Conservation (phyloP, 345 rosid species). For the Eucalyptus lansdowneana region DNA sequence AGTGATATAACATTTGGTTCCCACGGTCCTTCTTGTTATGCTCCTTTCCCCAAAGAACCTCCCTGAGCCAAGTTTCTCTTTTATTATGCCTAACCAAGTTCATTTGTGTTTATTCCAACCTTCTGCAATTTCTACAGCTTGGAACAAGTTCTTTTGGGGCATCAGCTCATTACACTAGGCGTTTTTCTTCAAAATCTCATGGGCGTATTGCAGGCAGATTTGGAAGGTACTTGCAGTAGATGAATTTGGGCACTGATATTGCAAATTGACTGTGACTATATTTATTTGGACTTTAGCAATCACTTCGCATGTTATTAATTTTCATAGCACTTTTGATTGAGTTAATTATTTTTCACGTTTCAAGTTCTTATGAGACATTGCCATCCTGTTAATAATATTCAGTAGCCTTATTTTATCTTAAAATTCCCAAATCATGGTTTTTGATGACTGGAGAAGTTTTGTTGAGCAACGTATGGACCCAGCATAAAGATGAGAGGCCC, state of each 20-base stretch:
- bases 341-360: background rate
- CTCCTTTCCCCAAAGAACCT: background rate
- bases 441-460: background rate
- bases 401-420: background rate
- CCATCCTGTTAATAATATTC: background rate
- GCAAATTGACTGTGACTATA: background rate
- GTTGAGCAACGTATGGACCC: background rate
- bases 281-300: background rate
- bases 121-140: conserved; percentile 24
- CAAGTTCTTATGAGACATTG: background rate
- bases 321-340: background rate
- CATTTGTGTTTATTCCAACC: background rate
- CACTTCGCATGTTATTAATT: background rate
- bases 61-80: background rate
- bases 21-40: background rate
- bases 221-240: conserved; percentile 45
- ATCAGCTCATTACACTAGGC: conserved; percentile 64
- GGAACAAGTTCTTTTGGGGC: conserved; percentile 66
- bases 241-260: background rate
- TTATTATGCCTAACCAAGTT: background rate
- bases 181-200: conserved; percentile 73
- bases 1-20: background rate
- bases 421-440: background rate
- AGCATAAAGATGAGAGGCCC: background rate
- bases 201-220: conserved; percentile 69